These are phyloP conservation scores for Spinacia oleracea DNA, from an alignment of 179 eudicot species.

Conservation along the genomic window DNA sequence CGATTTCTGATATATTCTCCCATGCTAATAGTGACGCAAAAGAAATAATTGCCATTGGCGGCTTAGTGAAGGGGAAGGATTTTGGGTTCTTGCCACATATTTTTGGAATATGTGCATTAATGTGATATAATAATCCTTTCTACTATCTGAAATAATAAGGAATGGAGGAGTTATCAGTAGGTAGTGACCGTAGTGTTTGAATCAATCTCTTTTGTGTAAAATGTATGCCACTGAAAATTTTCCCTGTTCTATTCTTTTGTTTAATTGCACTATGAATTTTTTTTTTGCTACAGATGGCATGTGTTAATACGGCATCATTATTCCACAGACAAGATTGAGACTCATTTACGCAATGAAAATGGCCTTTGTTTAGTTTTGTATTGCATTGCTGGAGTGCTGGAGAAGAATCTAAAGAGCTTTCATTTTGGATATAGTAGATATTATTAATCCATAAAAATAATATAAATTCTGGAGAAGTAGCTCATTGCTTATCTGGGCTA, in stretches of 20 bases:
- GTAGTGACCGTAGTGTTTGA: background rate
- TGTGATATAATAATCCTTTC: too few species aligned
- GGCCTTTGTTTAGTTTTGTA: background rate
- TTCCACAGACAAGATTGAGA: background rate
- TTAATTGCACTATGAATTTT: background rate
- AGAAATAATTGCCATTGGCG: background rate
- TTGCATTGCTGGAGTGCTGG: background rate
- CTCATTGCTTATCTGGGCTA: background rate
- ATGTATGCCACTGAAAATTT: background rate
- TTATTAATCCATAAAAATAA: background rate
- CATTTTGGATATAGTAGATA: background rate
- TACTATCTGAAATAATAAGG: background rate
- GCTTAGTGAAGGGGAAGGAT: background rate
- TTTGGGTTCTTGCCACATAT: background rate
- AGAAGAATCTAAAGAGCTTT: background rate
- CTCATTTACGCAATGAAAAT: background rate
- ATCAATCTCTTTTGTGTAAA: background rate
- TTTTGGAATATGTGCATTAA: background rate
- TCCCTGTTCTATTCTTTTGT: background rate
- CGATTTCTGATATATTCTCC: background rate
- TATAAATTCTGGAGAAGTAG: background rate
- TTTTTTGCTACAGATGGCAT: background rate
- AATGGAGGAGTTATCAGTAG: background rate
- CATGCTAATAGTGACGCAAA: background rate
- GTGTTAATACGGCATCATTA: background rate